Conservation (phyloP, 1,284 basidiomycete species). For the Moesziomyces sp. region DNA sequence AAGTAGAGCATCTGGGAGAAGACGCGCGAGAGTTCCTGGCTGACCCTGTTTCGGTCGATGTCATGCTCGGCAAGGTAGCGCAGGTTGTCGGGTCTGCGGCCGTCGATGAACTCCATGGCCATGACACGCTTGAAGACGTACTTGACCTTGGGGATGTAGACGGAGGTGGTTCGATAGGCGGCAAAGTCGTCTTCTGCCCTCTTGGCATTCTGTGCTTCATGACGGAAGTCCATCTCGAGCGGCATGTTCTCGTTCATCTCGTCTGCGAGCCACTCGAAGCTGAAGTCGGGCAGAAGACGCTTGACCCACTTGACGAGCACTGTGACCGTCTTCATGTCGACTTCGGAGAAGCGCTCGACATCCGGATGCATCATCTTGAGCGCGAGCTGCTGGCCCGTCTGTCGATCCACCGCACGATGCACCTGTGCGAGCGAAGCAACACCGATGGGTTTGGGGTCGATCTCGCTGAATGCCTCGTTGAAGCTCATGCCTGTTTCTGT, state of each 20-base stretch:
- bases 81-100: constrained; percentile 88
- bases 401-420: constrained; percentile 81
- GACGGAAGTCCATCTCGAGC: constrained; percentile 91
- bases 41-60: constrained; percentile 94
- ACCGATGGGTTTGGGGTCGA: constrained; percentile 89
- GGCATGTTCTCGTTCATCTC: constrained; percentile 76
- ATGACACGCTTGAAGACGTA: constrained; percentile 85
- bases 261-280: constrained; percentile 71
- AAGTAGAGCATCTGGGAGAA: constrained; percentile 97
- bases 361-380: constrained; percentile 98
- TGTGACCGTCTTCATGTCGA: constrained; percentile 76
- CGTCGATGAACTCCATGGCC: constrained; percentile 90
- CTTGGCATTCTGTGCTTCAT: constrained; percentile 87
- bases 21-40: constrained; percentile 78
- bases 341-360: constrained; percentile 89
- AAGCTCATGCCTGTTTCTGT: constrained; percentile 64
- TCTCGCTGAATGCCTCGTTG: constrained; percentile 73
- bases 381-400: constrained; percentile 75
- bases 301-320: constrained; percentile 80
- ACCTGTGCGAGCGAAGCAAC: constrained; percentile 95
- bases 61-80: constrained; percentile 82
- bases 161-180: constrained; percentile 70
- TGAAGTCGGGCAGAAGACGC: constrained; percentile 80
- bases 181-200: constrained; percentile 80
- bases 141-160: constrained; percentile 91